phyloP scores from a whole-genome alignment of 2,329 filamentous ascomycete genomes.

The Purpureocillium lavendulum region DNA sequence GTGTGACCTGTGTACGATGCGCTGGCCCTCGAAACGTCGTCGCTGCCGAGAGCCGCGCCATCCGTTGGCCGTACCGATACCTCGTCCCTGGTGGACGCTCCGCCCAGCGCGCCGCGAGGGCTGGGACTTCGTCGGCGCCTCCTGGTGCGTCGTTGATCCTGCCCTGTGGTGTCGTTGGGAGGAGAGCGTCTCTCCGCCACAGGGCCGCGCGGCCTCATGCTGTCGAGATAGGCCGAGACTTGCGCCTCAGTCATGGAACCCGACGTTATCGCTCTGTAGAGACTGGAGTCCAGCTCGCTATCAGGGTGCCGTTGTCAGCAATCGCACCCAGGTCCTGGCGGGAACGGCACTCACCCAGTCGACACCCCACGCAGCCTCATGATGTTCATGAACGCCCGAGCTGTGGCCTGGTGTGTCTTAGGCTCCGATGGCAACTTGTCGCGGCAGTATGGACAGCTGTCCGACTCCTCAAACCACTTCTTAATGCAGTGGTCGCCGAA shows the following conservation, averaged over 20 bases:
- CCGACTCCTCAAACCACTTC: slow-evolving; percentile 55
- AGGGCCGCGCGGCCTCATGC: slow-evolving; percentile 8
- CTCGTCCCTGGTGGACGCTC: no score
- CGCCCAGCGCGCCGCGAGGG: background rate
- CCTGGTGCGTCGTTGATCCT: slow-evolving; percentile 19
- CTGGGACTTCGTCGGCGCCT: slow-evolving; percentile 13
- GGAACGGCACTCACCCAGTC: slow-evolving; percentile 14
- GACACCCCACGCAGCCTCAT: slow-evolving; percentile 16
- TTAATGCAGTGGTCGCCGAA: slow-evolving; percentile 58
- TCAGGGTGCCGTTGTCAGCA: background rate
- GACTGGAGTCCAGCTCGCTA: slow-evolving; percentile 11
- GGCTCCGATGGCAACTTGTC: slow-evolving; percentile 48
- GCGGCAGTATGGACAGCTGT: slow-evolving; percentile 57
- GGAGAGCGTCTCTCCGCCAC: slow-evolving; percentile 16
- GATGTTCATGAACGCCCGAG: slow-evolving; percentile 20
- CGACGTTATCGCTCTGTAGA: slow-evolving; percentile 9
- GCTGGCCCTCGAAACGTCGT: no score
- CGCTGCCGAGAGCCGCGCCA: no score
- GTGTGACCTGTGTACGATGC: no score
- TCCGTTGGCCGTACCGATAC: no score
- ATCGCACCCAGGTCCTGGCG: background rate
- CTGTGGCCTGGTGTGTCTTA: slow-evolving; percentile 11
- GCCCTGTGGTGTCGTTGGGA: slow-evolving; percentile 15
- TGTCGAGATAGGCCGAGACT: slow-evolving; percentile 2
- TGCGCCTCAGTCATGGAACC: slow-evolving; percentile 8